A percentile compares a stretch with the other conserved stretches of the same genome.
phyloP scores from a whole-genome alignment of 2,329 filamentous ascomycete genomes.

The Colletotrichum destructivum region DNA sequence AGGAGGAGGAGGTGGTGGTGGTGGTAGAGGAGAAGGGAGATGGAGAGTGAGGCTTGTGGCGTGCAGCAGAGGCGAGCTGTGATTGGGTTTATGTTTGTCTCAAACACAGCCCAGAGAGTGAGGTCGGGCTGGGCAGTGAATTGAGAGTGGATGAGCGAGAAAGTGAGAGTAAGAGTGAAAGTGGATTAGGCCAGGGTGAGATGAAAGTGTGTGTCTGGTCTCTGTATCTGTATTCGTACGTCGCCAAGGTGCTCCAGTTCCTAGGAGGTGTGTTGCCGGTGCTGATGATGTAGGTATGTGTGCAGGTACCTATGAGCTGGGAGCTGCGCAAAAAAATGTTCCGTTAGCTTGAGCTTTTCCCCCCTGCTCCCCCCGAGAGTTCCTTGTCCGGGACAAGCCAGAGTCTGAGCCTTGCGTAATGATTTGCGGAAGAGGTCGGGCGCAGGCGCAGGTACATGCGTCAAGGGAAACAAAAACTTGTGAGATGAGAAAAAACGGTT shows the following conservation, averaged over 20 bases:
- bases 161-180: no score
- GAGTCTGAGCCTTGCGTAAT: constrained; percentile 20
- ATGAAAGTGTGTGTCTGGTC: no score
- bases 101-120: constrained; percentile 18
- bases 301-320: background rate
- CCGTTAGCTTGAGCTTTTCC: constrained; percentile 16
- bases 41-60: constrained; percentile 4
- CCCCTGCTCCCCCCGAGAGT: background rate
- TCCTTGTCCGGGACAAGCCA: constrained; percentile 10
- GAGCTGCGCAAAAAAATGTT: constrained; percentile 7
- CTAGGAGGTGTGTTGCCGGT: background rate
- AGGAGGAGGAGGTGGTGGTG: background rate
- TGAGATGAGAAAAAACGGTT: background rate
- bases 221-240: background rate
- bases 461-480: constrained; percentile 4
- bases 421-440: constrained; percentile 6
- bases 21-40: background rate
- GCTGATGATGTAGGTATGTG: background rate
- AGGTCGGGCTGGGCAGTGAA: background rate
- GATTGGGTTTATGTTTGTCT: constrained; percentile 38
- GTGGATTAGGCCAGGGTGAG: no score
- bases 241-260: background rate
- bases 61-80: constrained; percentile 1
- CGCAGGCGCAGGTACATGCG: constrained; percentile 1
- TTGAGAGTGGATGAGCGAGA: background rate